These are phyloP conservation scores for Rhynchospora tenuis DNA, from an alignment of 176 grass and related monocot genomes.

Conservation along the genomic window DNA sequence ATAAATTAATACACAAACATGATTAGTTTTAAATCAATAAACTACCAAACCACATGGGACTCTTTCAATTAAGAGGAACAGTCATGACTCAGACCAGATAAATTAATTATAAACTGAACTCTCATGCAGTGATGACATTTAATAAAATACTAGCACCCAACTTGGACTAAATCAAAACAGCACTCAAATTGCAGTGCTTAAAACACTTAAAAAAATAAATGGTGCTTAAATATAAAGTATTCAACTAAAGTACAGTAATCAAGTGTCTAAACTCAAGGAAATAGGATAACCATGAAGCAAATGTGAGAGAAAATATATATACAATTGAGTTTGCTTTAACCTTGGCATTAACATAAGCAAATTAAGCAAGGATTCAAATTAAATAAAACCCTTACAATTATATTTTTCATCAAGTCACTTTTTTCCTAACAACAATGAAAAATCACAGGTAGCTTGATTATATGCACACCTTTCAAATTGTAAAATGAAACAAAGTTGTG, in stretches of 20 bases:
- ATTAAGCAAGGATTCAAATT: too few relatives aligned
- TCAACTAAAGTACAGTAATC: neutral
- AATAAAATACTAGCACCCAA: neutral
- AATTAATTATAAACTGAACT: neutral
- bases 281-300: neutral
- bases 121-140: neutral
- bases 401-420: neutral
- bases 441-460: neutral
- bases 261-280: neutral
- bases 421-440: neutral
- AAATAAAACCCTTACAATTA: neutral
- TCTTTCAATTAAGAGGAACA: neutral
- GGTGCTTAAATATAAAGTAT: neutral
- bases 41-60: neutral
- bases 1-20: neutral
- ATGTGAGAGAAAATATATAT: neutral
- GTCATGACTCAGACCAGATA: neutral
- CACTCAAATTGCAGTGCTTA: neutral
- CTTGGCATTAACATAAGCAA: too few relatives aligned
- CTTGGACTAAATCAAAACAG: slow-evolving; percentile 5
- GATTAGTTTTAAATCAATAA: neutral
- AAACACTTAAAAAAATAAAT: neutral
- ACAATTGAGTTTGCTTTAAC: neutral
- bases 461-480: neutral
- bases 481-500: neutral